phyloP scores from a whole-genome alignment of 352 stramenopile genomes.

The Globisporangium cylindrosporum region DNA sequence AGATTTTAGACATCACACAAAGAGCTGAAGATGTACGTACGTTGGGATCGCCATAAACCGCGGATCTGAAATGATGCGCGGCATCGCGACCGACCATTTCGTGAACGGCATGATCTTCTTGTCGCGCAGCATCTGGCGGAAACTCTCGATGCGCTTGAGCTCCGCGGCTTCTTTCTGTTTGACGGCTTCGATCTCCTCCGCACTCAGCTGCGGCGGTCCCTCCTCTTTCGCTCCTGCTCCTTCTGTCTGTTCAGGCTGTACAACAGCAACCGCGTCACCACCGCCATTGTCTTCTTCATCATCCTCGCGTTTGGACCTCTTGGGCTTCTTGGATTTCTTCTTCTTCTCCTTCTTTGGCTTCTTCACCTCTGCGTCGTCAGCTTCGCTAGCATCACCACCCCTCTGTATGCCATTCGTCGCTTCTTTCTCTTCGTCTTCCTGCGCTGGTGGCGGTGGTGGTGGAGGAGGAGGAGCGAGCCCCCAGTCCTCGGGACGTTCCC shows the following conservation, averaged over 20 bases:
- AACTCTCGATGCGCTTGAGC: constrained; percentile 51
- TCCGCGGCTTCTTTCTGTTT: constrained; percentile 36
- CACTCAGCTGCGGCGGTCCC: neutral
- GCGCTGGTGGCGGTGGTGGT: constrained; percentile 12
- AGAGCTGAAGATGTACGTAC: constrained; percentile 18
- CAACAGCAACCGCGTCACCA: constrained; percentile 17
- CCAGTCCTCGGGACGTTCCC: constrained; percentile 72
- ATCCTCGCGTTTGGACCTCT: constrained; percentile 23
- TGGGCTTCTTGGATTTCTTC: constrained; percentile 16
- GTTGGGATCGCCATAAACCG: constrained; percentile 68
- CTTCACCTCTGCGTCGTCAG: neutral
- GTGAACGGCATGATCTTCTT: constrained; percentile 85
- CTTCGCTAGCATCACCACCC: neutral
- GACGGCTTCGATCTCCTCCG: constrained; percentile 29
- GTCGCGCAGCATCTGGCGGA: constrained; percentile 69
- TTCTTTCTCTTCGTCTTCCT: constrained; percentile 17
- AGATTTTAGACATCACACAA: neutral
- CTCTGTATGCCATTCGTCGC: neutral
- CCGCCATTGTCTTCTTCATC: constrained; percentile 27
- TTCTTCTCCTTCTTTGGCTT: constrained; percentile 10
- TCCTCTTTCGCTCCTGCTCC: constrained; percentile 9
- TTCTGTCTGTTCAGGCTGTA: constrained; percentile 21
- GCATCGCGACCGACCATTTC: constrained; percentile 80
- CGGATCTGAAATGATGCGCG: constrained; percentile 65
- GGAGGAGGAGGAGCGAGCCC: constrained; percentile 28